Base-by-base conservation (phyloP, 352 stramenopile species). In the Globisporangium barbulae region DNA sequence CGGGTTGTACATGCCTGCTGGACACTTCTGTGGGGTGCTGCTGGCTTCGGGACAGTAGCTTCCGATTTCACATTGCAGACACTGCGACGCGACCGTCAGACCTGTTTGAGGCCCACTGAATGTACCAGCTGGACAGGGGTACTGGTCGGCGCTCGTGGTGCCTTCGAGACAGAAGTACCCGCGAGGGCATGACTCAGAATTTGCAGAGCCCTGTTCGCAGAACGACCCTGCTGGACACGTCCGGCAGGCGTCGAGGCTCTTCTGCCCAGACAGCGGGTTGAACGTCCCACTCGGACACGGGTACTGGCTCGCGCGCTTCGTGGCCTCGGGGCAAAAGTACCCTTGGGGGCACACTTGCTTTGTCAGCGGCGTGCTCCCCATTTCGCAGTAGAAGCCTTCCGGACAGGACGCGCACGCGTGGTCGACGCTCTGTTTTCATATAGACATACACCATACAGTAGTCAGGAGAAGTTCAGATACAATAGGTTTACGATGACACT, bases 241-340 rank as follows among this genome's bases (percentile, higher is more conserved):
- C 25, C 71, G 12, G 44, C 91, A 97, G 5, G 83, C 71, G 15
- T 77, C 71, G 2, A 70, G 61, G 42, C 73, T 75, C 25, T 72
- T 83, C 47, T 94, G 69, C 1, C 72, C 78, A 22, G 75, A 75
- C 2, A 74, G n/a, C 0, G 69, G 52, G 35, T 88, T 97, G 67
- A 82, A 97, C 3, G 89, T 96, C 22, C 93, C 93, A 2, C 77
- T 85, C 13, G 89, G 88, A 72, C 94, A 98, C 3, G 91, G 84
- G 48, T 87, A 92, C 69, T 89, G 76, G 17, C 69, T 82, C 22
- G 70, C 74, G 2, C 78, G 74, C 44, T 85, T 88, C 0, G 88
- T 94, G 41, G 75, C 76, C 70, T 81, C 63, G 0, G 88, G 87
- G 50, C 88, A 96, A 59, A 83, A 85, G 59, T 83, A 92, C 1